Percentiles rank a stretch among this genome's conserved stretches.
phyloP scores from a whole-genome alignment of 2,329 filamentous ascomycete species.

The Esteya vermicola region DNA sequence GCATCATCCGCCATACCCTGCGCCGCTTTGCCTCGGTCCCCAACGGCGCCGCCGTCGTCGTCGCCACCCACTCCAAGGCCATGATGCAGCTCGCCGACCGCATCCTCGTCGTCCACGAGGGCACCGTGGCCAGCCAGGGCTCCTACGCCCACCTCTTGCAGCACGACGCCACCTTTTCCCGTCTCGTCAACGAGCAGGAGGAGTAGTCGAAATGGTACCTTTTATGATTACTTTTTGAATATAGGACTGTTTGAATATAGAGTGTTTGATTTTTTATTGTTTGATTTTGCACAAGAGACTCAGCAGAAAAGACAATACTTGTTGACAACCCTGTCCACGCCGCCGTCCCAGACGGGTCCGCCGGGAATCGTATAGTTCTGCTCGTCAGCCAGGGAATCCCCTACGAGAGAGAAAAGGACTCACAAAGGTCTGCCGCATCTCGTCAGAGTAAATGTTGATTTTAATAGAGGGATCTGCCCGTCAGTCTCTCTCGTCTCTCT shows the following conservation, averaged over 20 bases:
- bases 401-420: too few relatives aligned
- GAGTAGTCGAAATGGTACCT: background rate
- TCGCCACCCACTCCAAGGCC: slow-evolving; percentile 68
- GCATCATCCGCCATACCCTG: slow-evolving; percentile 37
- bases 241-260: background rate
- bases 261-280: slow-evolving; percentile 22
- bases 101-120: slow-evolving; percentile 58
- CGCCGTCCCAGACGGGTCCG: too few relatives aligned
- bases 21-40: background rate
- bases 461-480: too few relatives aligned
- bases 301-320: too few relatives aligned
- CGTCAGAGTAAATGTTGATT: too few relatives aligned
- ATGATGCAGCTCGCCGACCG: slow-evolving; percentile 76
- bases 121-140: slow-evolving; percentile 53
- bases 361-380: too few relatives aligned
- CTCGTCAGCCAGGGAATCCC: too few relatives aligned
- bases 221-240: background rate
- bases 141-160: slow-evolving; percentile 42
- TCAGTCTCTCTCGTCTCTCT: too few relatives aligned
- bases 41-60: slow-evolving; percentile 42
- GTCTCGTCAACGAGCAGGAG: slow-evolving; percentile 24
- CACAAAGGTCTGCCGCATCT: too few relatives aligned
- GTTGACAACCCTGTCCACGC: too few relatives aligned
- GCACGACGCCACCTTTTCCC: slow-evolving; percentile 27
- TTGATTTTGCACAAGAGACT: too few relatives aligned